Percentiles rank a stretch among this genome's conserved stretches.
These are phyloP conservation scores for Medakamo hakoo DNA, from an alignment of 139 green algal genomes.

Conservation along the genomic window DNA sequence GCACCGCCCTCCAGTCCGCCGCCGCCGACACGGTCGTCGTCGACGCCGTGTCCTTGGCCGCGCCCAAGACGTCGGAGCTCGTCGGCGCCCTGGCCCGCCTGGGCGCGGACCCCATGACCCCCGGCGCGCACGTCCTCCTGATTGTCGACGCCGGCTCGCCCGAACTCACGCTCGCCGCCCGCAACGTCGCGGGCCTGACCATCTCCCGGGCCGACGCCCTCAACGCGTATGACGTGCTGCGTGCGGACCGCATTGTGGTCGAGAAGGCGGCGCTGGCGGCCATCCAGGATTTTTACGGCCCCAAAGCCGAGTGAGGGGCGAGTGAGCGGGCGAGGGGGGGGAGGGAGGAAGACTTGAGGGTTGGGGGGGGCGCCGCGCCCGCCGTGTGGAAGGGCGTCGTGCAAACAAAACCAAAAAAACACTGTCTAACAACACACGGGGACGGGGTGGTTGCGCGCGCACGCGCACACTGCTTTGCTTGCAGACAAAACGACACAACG, in stretches of 20 bases:
- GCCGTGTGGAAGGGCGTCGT: no score
- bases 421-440: no score
- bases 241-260: slow-evolving; percentile 81
- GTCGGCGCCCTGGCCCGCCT: slow-evolving; percentile 43
- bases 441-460: no score
- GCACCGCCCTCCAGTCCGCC: slow-evolving; percentile 82
- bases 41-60: slow-evolving; percentile 27
- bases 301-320: not conserved
- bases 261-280: slow-evolving; percentile 56
- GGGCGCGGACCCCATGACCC: slow-evolving; percentile 23
- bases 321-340: no score
- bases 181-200: slow-evolving; percentile 48
- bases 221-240: slow-evolving; percentile 83
- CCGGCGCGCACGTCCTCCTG: slow-evolving; percentile 23
- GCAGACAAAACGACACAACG: no score
- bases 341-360: no score
- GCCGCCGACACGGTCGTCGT: slow-evolving; percentile 71
- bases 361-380: no score
- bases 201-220: slow-evolving; percentile 38
- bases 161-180: slow-evolving; percentile 36
- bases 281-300: slow-evolving; percentile 25
- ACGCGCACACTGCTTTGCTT: no score
- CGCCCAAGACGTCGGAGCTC: slow-evolving; percentile 70
- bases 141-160: slow-evolving; percentile 25
- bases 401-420: no score